Evolutionary conservation across 2,329 filamentous ascomycete genomes (phyloP).

Genomic region (Cordyceps javanica): DNA sequence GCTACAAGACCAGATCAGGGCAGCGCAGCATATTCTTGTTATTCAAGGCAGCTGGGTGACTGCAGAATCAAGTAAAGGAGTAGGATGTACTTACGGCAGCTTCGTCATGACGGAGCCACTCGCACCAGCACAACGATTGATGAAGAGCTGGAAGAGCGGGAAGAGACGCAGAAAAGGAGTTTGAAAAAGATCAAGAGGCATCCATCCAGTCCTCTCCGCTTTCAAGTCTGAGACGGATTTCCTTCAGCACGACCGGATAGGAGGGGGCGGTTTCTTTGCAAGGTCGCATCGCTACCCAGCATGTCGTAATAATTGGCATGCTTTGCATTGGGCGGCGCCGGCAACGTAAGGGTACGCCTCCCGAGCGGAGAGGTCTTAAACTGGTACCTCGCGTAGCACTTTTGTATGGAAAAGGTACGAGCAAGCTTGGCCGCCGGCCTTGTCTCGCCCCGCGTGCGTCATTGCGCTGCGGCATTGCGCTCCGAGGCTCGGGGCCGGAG

Average conservation of each 20-base stretch:
- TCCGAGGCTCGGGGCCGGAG: constrained; percentile 2
- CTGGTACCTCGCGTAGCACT: not conserved
- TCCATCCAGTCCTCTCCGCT: not conserved
- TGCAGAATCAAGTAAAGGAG: not conserved
- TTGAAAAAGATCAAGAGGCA: not conserved
- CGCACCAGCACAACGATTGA: not conserved
- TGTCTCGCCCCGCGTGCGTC: no score
- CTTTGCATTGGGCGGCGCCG: not conserved
- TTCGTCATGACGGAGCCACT: not conserved
- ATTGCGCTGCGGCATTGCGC: not conserved
- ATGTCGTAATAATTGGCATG: not conserved
- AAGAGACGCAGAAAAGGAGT: not conserved
- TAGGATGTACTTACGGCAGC: not conserved
- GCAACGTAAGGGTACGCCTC: constrained; percentile 2
- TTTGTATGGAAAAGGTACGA: not conserved
- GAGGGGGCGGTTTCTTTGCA: not conserved
- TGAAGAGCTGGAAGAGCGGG: not conserved
- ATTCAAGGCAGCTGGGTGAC: not conserved
- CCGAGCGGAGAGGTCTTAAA: not conserved
- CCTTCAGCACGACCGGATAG: not conserved
- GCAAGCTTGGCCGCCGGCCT: not conserved
- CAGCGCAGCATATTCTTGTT: no score
- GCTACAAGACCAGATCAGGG: not conserved
- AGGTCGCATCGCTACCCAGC: not conserved
- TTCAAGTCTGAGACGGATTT: not conserved